These are phyloP conservation scores for Botrytis elliptica DNA, from an alignment of 2,329 filamentous ascomycete species.

Conservation along the genomic window DNA sequence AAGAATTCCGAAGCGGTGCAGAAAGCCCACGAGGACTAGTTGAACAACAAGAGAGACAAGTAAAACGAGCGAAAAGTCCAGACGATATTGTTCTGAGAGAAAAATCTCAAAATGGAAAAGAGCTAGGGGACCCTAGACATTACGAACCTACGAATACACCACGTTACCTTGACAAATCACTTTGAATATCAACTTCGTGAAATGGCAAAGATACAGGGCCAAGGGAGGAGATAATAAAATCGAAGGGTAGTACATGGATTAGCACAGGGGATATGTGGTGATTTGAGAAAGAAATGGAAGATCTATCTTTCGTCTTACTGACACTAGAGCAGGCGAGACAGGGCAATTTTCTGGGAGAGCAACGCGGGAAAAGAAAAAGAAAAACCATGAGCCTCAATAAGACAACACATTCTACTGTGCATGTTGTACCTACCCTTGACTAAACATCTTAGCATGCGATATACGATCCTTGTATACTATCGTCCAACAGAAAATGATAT, in stretches of 20 bases:
- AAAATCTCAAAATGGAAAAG: conserved; percentile 31
- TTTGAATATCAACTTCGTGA: conserved; percentile 11
- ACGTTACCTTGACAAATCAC: conserved; percentile 18
- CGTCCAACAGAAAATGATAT: background rate
- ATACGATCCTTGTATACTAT: conserved; percentile 9
- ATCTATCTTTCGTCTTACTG: background rate
- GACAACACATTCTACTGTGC: conserved; percentile 14
- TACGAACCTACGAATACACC: conserved; percentile 5
- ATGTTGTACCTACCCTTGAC: conserved; percentile 4
- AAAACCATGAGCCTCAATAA: conserved; percentile 15
- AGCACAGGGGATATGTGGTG: background rate
- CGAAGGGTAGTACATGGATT: background rate
- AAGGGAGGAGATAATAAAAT: conserved; percentile 4
- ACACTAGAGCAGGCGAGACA: background rate
- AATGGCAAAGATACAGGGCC: conserved; percentile 10
- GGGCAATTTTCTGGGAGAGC: conserved; percentile 1
- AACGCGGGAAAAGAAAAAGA: background rate
- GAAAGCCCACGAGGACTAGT: conserved; percentile 22
- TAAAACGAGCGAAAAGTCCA: conserved; percentile 18
- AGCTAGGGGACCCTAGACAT: conserved; percentile 32
- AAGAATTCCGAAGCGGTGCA: conserved; percentile 27
- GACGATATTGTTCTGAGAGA: conserved; percentile 12
- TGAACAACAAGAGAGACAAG: conserved; percentile 24
- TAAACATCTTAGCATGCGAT: conserved; percentile 10
- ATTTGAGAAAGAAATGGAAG: conserved; percentile 2